These are phyloP conservation scores for Fragaria nilgerrensis DNA, from an alignment of 306 rosid genomes.

Conservation along the genomic window DNA sequence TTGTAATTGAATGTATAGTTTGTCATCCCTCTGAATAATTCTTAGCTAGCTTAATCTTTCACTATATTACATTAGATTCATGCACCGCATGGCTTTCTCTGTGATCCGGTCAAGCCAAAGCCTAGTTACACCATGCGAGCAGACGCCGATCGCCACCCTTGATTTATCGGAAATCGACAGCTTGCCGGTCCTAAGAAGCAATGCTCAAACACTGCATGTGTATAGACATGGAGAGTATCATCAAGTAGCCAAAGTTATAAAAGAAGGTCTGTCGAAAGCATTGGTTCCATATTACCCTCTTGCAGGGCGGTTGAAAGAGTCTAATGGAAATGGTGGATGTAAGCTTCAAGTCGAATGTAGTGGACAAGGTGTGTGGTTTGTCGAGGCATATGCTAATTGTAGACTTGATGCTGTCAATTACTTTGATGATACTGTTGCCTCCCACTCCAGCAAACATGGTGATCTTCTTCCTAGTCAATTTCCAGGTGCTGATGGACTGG, in stretches of 20 bases:
- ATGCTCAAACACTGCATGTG: slow-evolving; percentile 73
- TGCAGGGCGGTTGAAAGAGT: slow-evolving; percentile 50
- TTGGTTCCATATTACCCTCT: slow-evolving; percentile 77
- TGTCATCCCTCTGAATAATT: background rate
- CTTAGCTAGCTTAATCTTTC: background rate
- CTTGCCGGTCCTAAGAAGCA: slow-evolving; percentile 51
- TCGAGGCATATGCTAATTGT: slow-evolving; percentile 54
- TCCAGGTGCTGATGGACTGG: slow-evolving; percentile 24
- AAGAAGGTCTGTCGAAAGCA: slow-evolving; percentile 63
- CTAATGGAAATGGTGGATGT: background rate
- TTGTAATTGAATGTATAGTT: background rate
- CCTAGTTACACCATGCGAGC: slow-evolving; percentile 45
- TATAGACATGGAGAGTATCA: slow-evolving; percentile 33
- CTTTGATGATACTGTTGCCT: slow-evolving; percentile 39
- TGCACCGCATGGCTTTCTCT: slow-evolving; percentile 30
- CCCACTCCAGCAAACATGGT: slow-evolving; percentile 35
- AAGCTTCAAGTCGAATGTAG: slow-evolving; percentile 49
- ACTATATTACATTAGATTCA: background rate
- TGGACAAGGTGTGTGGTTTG: slow-evolving; percentile 56
- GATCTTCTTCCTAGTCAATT: slow-evolving; percentile 50
- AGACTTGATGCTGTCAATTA: slow-evolving; percentile 45
- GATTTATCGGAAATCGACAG: slow-evolving; percentile 54
- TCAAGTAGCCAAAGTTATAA: slow-evolving; percentile 40
- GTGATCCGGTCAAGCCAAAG: slow-evolving; percentile 43
- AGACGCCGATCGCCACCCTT: slow-evolving; percentile 45